Evolutionary conservation across 2,329 filamentous ascomycete species (phyloP).

Genomic region (Orbilia oligospora): DNA sequence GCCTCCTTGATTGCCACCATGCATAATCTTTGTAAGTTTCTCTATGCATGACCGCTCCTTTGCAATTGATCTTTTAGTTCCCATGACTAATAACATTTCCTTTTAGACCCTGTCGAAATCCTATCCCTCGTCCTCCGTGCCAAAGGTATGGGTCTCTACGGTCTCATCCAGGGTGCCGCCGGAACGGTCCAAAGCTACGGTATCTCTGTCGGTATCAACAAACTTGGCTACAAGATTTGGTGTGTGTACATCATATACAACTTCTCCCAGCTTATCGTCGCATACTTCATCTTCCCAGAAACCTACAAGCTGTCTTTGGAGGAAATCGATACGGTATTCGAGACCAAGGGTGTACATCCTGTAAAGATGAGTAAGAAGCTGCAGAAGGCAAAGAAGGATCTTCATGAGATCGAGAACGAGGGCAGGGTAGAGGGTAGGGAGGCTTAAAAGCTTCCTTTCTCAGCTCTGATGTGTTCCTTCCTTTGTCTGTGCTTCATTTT

Average conservation of each 20-base stretch:
- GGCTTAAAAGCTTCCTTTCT: not conserved
- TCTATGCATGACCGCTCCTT: not conserved
- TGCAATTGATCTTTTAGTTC: not conserved
- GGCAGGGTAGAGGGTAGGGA: slow-evolving; percentile 36
- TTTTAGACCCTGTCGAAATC: slow-evolving; percentile 67
- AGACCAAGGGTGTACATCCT: slow-evolving; percentile 68
- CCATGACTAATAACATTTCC: slow-evolving; percentile 21
- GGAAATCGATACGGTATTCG: slow-evolving; percentile 75
- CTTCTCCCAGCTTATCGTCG: slow-evolving; percentile 68
- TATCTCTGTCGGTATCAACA: slow-evolving; percentile 69
- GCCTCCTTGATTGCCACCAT: slow-evolving; percentile 70
- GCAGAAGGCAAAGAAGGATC: slow-evolving; percentile 67
- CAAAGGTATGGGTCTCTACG: slow-evolving; percentile 69
- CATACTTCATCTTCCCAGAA: slow-evolving; percentile 72
- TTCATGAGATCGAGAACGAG: slow-evolving; percentile 59
- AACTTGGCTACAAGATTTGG: slow-evolving; percentile 71
- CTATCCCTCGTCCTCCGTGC: slow-evolving; percentile 69
- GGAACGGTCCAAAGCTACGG: slow-evolving; percentile 69
- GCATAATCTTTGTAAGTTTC: slow-evolving; percentile 68
- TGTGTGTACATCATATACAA: slow-evolving; percentile 71
- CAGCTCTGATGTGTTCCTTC: not conserved
- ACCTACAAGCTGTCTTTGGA: slow-evolving; percentile 71
- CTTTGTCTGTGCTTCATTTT: slow-evolving; percentile 3
- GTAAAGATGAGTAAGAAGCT: slow-evolving; percentile 69
- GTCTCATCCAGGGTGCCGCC: slow-evolving; percentile 69